Evolutionary conservation across 2,329 filamentous ascomycete genomes (phyloP), one percentile per base, ranked within the genome.

Genomic region (Cordyceps fumosorosea): DNA sequence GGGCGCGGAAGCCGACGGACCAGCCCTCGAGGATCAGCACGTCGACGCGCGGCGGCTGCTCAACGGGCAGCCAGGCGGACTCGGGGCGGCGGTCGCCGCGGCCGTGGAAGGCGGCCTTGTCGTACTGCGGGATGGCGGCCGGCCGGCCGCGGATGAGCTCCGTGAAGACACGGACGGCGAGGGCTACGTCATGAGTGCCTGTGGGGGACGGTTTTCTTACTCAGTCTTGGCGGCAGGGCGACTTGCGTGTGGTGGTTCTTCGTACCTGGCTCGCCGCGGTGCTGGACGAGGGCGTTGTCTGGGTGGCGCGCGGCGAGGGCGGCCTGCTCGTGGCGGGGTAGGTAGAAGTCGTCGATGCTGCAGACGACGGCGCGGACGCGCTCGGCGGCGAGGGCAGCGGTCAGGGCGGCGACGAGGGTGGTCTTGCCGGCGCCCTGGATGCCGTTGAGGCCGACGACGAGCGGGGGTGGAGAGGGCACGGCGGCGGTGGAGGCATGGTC

Each of bases 401-500:
- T 82, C 50, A 96, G 82, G 5, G 83, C 80, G 44, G 81, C 81
- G 44, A 93, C 92, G 69, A 96, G 83, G 14, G 93, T 96, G 3
- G 93, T 96, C 78, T 98, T 97, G 67, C 93, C 93, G 44, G 90
- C 89, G 64, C 93, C 93, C 76, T 97, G 93, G 32, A 96, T 86
- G 64, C 93, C 93, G 69, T 96, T 96, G 69, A 98, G 83, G 53
- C 92, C 93, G 65, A 97, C 82, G 72, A 96, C 85, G 74, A 96
- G 90, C 34, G 34, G 34, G 24, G 62, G 62, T 20, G 44, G 42
- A 11, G 52, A 45, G 42, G 26, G 22, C 24, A 66, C 10, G 58
- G 10, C 45, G 11, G 22, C 11, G 20, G n/a, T n/a, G 18, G 42
- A 5, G 5, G 42, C 42, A 18, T n/a, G 16, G 14, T 8, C 5